Base-by-base conservation (phyloP, 2,329 filamentous ascomycete species). In the Cyphellophora europaea region DNA sequence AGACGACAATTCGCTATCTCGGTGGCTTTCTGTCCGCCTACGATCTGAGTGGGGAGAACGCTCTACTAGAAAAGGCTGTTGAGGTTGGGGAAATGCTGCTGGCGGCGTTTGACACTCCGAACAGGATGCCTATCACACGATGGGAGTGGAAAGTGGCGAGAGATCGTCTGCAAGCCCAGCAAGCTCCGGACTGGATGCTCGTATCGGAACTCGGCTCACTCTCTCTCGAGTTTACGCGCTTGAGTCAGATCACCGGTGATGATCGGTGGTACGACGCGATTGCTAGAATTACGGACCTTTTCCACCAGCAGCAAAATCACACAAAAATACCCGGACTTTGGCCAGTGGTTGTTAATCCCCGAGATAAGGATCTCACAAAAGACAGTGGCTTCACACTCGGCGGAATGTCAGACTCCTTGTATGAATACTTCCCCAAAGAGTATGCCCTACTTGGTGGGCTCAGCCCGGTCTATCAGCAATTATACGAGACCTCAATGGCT, bases 1-100 rank as follows among this genome's bases (percentile, higher is more conserved):
- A 94, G 59, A 93, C 85, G 0, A 94, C 84, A 1, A 93, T 94
- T 51, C 78, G 87, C 17, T 93, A 93, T 50, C 62, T 94, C 1
- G 87, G 75, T 6, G 87, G 86, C 11, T 67, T 94, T 49, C 53
- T 94, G 6, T 82, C 86, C 2, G 83, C 79, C 4, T 69, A 69
- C 47, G 67, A 69, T 41, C 67, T 94, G 14, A 58, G 50, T 19
- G 52, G 40, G 1, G 62, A 70, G 42, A 54, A 57, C 35, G 52
- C 61, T 5, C 56, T 75, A 17, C 61, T 73, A n/a, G 49, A 53
- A 35, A 75, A 74, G 51, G 70, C 70, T 0, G 46, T 63, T 13
- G 70, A 74, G 50, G 52, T 74, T 10, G 71, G 64, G 30, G 62
- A 74, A 36, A 65, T 71, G 53, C 62, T 75, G 6, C 69, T 71